Base-by-base conservation (phyloP, 192 early-diverging fungal species). In the Coemansia sp. region DNA sequence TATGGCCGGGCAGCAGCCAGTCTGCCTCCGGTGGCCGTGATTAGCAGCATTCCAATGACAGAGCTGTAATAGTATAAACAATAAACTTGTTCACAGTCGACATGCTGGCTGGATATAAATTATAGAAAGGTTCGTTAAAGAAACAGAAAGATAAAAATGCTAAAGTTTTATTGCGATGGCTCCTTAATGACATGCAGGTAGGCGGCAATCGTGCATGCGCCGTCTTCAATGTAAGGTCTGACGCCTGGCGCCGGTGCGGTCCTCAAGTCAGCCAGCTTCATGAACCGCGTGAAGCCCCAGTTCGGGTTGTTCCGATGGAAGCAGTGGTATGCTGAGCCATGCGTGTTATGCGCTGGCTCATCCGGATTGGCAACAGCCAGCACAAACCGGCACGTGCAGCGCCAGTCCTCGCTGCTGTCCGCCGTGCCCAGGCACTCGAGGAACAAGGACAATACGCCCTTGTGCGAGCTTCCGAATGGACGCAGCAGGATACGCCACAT, bases 201-300 rank as follows among this genome's bases (percentile, higher is more conserved):
- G 0, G 87, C 89, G n/a, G 81, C 83, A 63, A 95, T 86, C 18
- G 76, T 74, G 27, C 82, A 81, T 0, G 73, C 62, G 37, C 93
- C 87, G 50, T 93, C 71, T 52, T 94, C 89, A 21, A 94, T 66
- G 44, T 88, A 73, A 2, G 93, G 84, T 0, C 80, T 71, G 8
- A 75, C 62, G 41, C 69, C 68, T 0, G 73, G 72, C 10, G 80
- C 80, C 24, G 55, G 68, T 1, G 73, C 58, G 0, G 60, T 65
- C 2, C 70, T 64, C 34, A 96, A 56, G 44, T 80, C 70, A 21
- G 81, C 76, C 18, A 88, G 63, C 42, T 87, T 82, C 59, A 86
- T 69, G 64, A 95, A 88, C 30, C 84, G 82, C 38, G 89, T 95
- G 65, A 99, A 99, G 7, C 97, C 96, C 97, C 97, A 99, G 73